Evolutionary conservation across 306 rosid genomes (phyloP), one percentile per base, ranked within the genome.

Genomic region (Rosa persica): DNA sequence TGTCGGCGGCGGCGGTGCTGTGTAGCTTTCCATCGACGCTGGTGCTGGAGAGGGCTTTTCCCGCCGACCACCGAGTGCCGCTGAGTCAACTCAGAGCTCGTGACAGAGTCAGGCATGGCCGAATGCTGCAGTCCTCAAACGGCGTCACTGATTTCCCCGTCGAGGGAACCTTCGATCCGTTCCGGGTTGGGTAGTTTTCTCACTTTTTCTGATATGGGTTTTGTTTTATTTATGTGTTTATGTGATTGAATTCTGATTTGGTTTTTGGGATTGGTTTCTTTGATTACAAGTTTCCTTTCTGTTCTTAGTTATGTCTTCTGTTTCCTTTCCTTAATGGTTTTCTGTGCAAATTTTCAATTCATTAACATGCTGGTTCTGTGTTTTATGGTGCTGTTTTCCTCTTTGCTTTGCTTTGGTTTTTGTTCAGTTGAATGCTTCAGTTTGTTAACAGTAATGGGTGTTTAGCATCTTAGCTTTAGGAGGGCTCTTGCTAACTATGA

Each of bases 11-110:
- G 43, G 74, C 23, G 78, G 85, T 51, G 4, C 46, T 73, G 1
- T 42, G 64, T 38, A 87, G 85, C 47, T 89, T 93, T 66, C 93
- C 96, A 88, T 83, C 83, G 40, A 81, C 83, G 12, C 75, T 96
- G 71, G 77, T 76, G n/a, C 80, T 96, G 76, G 94, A 96, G 75
- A 88, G 99, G 81, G 98, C 96, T 51, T 93, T 91, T 85, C 93
- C 97, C 51, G 13, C 85, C 42, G 87, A 86, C 81, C 89, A 91
- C 8, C 88, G 90, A 64, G 89, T 91, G 46, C 94, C 93, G 78
- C 10, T 93, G 88, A 85, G 83, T 77, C 80, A 88, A 74, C 93
- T 96, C 17, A 90, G 87, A 73, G 88, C 84, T 40, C 84, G 97
- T n/a, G 99, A 96, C 70, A 69, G 75, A 71, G 70, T 84, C 38